Evolutionary conservation across 1,284 basidiomycete genomes (phyloP), one percentile per base, ranked within the genome.

Genomic region (Ustilago sp.): DNA sequence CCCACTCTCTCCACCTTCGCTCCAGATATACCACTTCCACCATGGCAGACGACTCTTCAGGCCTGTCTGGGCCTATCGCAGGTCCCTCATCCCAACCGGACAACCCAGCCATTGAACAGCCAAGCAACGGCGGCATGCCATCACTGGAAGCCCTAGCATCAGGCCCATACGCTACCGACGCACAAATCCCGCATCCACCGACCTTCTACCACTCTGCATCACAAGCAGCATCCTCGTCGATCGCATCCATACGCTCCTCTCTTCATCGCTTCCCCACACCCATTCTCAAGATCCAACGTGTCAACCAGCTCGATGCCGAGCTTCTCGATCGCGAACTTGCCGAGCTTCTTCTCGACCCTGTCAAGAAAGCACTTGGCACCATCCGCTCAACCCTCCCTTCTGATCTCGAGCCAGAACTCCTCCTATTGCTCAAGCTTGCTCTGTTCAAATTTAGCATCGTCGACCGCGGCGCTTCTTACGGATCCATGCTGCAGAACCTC

Each of bases 301-400:
- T 98, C 47, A 92, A 92, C 32, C 94, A 98, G 87, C 90, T 98
- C 54, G 97, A 99, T 86, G 92, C 96, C 0, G 92, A 95, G 80
- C 89, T 96, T 35, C 90, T 99, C 52, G 97, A 99, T 87, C 91
- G 92, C 68, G 95, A 98, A 77, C 90, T 99, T 17, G 90, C 93
- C 19, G 89, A 91, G 32, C 88, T 98, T 71, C 89, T 99, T 19
- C 91, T 91, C 77, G 93, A 94, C 63, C 94, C 94, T n/a, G 87
- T 98, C 51, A 89, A 89, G 70, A 91, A 91, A 73, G 91, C 94
- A 1, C 86, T 98, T 19, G 62, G 62, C 28, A 72, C 68, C 28
- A 79, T 80, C 52, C 82, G 93, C 91, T 88, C 90, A 36, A 88
- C 90, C n/a, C 88, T 91, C 59, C 91, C 89, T 81, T 83, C 90